These are phyloP conservation scores for Circinella minor DNA, from an alignment of 371 early-diverging fungal genomes.

Conservation along the genomic window DNA sequence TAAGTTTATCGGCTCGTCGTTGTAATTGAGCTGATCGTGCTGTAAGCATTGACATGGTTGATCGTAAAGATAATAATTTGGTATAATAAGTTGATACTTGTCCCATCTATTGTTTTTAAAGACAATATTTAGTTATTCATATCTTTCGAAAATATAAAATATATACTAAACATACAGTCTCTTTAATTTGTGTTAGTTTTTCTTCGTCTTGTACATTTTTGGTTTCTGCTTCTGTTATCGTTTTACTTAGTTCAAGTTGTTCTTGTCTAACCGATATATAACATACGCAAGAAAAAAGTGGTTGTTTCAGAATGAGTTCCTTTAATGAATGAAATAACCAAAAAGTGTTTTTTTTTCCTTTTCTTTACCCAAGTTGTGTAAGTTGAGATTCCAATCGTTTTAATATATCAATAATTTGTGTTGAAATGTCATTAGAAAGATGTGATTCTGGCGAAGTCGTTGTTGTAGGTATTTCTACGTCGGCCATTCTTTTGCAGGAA, in stretches of 20 bases:
- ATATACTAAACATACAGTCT: conserved; percentile 1
- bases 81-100: conserved; percentile 41
- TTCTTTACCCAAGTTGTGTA: conserved; percentile 9
- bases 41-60: conserved; percentile 41
- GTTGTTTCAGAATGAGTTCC: not conserved
- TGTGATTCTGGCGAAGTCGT: not conserved
- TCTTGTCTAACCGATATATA: conserved; percentile 3
- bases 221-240: conserved; percentile 2
- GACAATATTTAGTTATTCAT: not conserved
- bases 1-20: conserved; percentile 35
- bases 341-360: not conserved
- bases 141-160: not conserved
- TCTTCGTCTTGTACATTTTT: not conserved
- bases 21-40: conserved; percentile 40
- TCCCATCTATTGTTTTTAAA: conserved; percentile 32
- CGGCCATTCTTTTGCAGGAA: conserved; percentile 10
- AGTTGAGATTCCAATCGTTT: conserved; percentile 16
- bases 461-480: not conserved
- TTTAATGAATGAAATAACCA: not conserved
- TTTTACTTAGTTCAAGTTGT: conserved; percentile 3
- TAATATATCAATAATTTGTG: conserved; percentile 8
- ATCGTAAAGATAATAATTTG: conserved; percentile 39
- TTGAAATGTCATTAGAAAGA: conserved; percentile 9
- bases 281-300: not conserved
- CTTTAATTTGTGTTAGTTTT: conserved; percentile 8